A percentile compares a stretch with the other conserved stretches of the same genome.
These are phyloP conservation scores for Neofusicoccum laricinum DNA, from an alignment of 2,329 filamentous ascomycete species.

Conservation along the genomic window DNA sequence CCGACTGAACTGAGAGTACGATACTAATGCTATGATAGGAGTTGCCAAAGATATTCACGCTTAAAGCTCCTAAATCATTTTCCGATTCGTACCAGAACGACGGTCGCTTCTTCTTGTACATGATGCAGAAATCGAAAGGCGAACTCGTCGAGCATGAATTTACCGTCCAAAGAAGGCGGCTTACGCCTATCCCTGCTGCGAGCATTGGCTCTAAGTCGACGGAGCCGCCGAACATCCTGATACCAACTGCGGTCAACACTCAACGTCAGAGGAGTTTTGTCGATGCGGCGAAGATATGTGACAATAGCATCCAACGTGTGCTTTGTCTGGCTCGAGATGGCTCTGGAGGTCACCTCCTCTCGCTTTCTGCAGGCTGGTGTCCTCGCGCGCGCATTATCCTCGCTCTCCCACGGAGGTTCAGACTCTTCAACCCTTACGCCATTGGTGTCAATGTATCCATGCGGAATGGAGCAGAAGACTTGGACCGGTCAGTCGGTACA, in stretches of 20 bases:
- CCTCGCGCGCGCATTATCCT: slow-evolving; percentile 29
- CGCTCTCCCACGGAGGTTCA: slow-evolving; percentile 19
- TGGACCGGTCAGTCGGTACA: neutral
- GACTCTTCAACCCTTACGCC: slow-evolving; percentile 33
- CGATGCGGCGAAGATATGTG: slow-evolving; percentile 32
- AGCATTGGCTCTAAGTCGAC: slow-evolving; percentile 13
- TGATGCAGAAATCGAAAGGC: slow-evolving; percentile 31
- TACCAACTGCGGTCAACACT: slow-evolving; percentile 30
- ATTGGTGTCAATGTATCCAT: slow-evolving; percentile 20
- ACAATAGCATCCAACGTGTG: slow-evolving; percentile 32
- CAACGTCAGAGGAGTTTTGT: slow-evolving; percentile 26
- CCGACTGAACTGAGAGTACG: neutral
- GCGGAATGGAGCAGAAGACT: neutral
- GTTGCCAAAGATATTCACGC: slow-evolving; percentile 27
- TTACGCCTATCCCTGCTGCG: slow-evolving; percentile 29
- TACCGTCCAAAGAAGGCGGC: slow-evolving; percentile 33
- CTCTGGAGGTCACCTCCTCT: slow-evolving; percentile 24
- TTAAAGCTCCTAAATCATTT: slow-evolving; percentile 36
- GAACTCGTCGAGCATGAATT: slow-evolving; percentile 37
- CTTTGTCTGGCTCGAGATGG: slow-evolving; percentile 26
- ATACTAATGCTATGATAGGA: slow-evolving; percentile 4
- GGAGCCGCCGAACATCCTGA: slow-evolving; percentile 27
- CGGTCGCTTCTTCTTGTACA: slow-evolving; percentile 36
- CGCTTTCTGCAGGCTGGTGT: slow-evolving; percentile 36
- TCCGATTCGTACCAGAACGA: slow-evolving; percentile 30